Conservation (phyloP, 441 rosid genomes). For the Jatropha multifida region DNA sequence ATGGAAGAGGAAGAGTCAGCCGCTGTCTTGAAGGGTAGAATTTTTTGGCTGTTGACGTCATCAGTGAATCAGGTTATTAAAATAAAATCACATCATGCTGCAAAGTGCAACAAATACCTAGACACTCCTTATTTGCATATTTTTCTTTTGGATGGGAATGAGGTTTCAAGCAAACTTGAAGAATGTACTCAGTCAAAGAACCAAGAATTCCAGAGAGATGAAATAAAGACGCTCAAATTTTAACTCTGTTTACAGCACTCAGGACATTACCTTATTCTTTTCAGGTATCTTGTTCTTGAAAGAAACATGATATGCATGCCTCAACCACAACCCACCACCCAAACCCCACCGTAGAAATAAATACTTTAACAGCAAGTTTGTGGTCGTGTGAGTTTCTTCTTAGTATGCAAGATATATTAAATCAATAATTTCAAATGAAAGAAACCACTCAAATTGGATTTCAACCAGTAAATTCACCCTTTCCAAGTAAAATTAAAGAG, state of each 20-base stretch:
- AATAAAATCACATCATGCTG: slow-evolving; percentile 21
- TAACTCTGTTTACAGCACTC: background rate
- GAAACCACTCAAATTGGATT: background rate
- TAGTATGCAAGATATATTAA: background rate
- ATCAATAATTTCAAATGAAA: background rate
- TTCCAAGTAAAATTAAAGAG: background rate
- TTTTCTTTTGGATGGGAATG: background rate
- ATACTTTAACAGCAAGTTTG: background rate
- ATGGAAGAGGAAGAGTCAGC: slow-evolving; percentile 76
- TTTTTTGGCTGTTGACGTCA: slow-evolving; percentile 61
- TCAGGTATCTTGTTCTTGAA: background rate
- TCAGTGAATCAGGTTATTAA: slow-evolving; percentile 13
- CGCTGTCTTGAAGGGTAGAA: slow-evolving; percentile 98
- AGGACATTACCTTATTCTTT: background rate
- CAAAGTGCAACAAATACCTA: background rate
- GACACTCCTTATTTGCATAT: background rate
- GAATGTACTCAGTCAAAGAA: background rate
- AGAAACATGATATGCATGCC: background rate
- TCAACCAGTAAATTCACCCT: background rate
- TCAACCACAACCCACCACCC: background rate
- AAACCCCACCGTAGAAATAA: background rate
- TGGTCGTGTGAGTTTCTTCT: background rate
- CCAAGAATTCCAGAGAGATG: background rate
- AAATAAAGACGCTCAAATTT: background rate
- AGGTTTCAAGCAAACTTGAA: background rate